phyloP scores from a whole-genome alignment of 1,139 yeast species.

The Yamadazyma spencermartinsiae region DNA sequence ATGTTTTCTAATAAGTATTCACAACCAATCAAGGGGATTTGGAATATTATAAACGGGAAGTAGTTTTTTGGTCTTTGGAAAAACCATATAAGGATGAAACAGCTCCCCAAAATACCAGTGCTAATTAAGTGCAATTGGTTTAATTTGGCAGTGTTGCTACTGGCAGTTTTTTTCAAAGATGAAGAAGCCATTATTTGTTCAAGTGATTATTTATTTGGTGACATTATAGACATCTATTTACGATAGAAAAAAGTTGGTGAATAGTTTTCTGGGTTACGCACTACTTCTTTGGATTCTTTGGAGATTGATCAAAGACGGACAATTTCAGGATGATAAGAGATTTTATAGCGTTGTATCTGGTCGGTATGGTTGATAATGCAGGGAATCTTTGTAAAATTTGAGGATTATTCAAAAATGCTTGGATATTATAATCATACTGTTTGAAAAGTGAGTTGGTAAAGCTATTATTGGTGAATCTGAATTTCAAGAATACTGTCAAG shows the following conservation, averaged over 20 bases:
- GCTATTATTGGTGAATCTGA: conserved; percentile 44
- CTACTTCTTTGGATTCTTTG: conserved; percentile 1
- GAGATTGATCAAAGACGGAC: background rate
- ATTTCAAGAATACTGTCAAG: conserved; percentile 43
- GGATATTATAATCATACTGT: conserved; percentile 38
- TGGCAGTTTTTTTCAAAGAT: conserved; percentile 68
- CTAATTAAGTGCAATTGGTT: conserved; percentile 55
- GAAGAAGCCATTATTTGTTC: conserved; percentile 45
- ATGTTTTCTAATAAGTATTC: conserved; percentile 60
- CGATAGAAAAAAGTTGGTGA: background rate
- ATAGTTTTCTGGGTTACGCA: no score
- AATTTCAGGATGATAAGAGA: conserved; percentile 1
- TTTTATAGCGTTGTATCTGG: background rate
- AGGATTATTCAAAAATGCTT: conserved; percentile 27
- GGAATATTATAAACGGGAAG: conserved; percentile 54
- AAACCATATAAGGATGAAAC: conserved; percentile 36
- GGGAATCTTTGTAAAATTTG: conserved; percentile 15
- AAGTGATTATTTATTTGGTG: background rate
- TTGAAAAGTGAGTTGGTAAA: conserved; percentile 42
- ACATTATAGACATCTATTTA: background rate
- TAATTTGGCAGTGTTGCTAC: conserved; percentile 53
- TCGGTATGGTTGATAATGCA: background rate
- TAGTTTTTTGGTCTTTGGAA: conserved; percentile 56
- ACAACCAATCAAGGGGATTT: conserved; percentile 56
- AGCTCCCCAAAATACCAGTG: conserved; percentile 34